These are phyloP conservation scores for Yamadazyma insecticola DNA, from an alignment of 805 yeast genomes.

Conservation along the genomic window DNA sequence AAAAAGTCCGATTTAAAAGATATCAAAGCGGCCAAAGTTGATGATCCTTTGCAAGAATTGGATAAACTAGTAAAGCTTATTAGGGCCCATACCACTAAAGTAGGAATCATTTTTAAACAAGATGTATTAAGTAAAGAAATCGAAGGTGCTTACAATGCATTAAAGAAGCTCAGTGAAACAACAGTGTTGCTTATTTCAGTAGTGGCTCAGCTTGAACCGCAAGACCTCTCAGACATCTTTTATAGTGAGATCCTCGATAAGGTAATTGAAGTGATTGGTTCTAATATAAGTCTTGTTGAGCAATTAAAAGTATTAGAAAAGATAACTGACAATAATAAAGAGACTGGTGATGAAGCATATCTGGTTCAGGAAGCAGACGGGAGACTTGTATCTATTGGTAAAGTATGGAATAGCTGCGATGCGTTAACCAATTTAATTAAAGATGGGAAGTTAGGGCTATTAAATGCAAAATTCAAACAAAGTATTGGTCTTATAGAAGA, in stretches of 20 bases:
- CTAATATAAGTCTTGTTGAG: conserved; percentile 17
- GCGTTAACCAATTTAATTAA: conserved; percentile 35
- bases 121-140: conserved; percentile 37
- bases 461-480: conserved; percentile 43
- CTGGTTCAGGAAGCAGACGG: conserved; percentile 23
- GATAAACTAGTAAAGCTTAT: conserved; percentile 54
- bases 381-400: conserved; percentile 11
- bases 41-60: conserved; percentile 51
- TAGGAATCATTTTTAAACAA: conserved; percentile 67
- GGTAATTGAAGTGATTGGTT: conserved; percentile 14
- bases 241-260: conserved; percentile 28
- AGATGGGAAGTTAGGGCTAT: conserved; percentile 50
- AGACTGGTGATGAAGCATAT: conserved; percentile 2
- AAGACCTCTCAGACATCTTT: conserved; percentile 31
- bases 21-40: conserved; percentile 28
- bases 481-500: conserved; percentile 50
- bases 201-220: conserved; percentile 24
- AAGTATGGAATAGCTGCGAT: conserved; percentile 69
- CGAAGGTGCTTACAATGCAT: conserved; percentile 49
- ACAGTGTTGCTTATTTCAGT: conserved; percentile 44
- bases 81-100: conserved; percentile 73
- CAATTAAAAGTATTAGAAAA: conserved; percentile 10
- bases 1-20: conserved; percentile 12
- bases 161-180: conserved; percentile 42
- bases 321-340: not conserved